These are phyloP conservation scores for Aspergillus hiratsukae DNA, from an alignment of 2,329 filamentous ascomycete genomes.

Conservation along the genomic window DNA sequence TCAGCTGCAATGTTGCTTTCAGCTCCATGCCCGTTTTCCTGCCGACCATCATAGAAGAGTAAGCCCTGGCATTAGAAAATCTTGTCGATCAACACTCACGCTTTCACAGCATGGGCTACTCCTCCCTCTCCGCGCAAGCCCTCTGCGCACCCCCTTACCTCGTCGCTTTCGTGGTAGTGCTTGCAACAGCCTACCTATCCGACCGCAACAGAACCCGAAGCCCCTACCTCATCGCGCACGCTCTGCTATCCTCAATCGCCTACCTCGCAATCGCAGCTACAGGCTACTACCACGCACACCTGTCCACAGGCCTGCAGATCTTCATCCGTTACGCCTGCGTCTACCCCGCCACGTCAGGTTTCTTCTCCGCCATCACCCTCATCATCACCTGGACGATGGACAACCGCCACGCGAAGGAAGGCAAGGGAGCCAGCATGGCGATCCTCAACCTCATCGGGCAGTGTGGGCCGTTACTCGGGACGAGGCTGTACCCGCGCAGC, in stretches of 20 bases:
- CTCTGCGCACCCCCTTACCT: constrained; percentile 80
- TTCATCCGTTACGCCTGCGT: constrained; percentile 64
- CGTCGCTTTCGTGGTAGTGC: constrained; percentile 65
- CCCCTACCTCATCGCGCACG: constrained; percentile 63
- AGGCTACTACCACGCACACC: constrained; percentile 38
- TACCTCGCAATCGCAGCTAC: constrained; percentile 58
- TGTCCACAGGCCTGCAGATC: constrained; percentile 30
- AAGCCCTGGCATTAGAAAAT: constrained; percentile 10
- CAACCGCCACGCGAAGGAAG: constrained; percentile 67
- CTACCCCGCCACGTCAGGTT: constrained; percentile 73
- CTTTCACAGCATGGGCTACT: constrained; percentile 61
- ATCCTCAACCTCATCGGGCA: constrained; percentile 79
- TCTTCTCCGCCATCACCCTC: constrained; percentile 78
- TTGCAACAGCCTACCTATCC: constrained; percentile 67
- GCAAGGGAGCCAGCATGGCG: constrained; percentile 71
- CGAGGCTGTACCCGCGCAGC: constrained; percentile 56
- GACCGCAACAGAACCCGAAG: constrained; percentile 63
- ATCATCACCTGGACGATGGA: constrained; percentile 87
- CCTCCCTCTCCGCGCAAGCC: constrained; percentile 64
- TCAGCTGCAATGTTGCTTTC: constrained; percentile 83
- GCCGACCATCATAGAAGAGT: constrained; percentile 69
- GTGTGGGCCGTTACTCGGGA: constrained; percentile 68
- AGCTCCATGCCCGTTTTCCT: constrained; percentile 83
- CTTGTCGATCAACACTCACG: neutral
- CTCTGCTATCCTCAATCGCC: constrained; percentile 63